These are phyloP conservation scores for Prunus mira DNA, from an alignment of 306 rosid genomes.

Conservation along the genomic window DNA sequence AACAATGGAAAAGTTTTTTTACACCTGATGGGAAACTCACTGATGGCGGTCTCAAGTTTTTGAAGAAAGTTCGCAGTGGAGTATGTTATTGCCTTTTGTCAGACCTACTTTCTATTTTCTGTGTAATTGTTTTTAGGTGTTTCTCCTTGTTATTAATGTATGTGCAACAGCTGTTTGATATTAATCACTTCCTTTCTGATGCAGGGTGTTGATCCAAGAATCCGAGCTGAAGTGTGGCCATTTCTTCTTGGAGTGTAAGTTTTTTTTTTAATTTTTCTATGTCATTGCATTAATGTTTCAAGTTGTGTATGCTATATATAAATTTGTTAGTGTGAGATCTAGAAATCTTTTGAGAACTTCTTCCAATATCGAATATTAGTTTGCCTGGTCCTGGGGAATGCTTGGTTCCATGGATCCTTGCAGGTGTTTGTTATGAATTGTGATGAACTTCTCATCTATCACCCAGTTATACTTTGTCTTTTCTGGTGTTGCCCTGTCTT, in stretches of 20 bases:
- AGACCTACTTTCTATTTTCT: neutral
- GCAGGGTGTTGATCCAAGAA: slow-evolving; percentile 28
- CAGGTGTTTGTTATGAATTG: neutral
- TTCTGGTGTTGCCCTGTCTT: neutral
- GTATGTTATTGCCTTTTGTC: slow-evolving; percentile 14
- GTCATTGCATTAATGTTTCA: neutral
- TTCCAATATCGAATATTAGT: neutral
- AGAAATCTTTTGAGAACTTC: neutral
- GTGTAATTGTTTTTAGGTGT: neutral
- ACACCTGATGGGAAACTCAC: slow-evolving; percentile 23
- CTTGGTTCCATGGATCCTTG: neutral
- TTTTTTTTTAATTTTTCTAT: neutral
- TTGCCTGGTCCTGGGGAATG: neutral
- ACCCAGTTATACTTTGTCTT: neutral
- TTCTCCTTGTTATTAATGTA: neutral
- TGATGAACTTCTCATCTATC: neutral
- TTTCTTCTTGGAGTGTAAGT: slow-evolving; percentile 31
- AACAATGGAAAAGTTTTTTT: slow-evolving; percentile 26
- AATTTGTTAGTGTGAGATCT: neutral
- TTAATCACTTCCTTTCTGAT: neutral
- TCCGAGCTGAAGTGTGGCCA: slow-evolving; percentile 29
- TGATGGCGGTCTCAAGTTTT: slow-evolving; percentile 27
- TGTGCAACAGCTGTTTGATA: slow-evolving; percentile 2
- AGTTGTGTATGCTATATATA: neutral
- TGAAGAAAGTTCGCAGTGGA: slow-evolving; percentile 28